Evolutionary conservation across 1,284 basidiomycete genomes (phyloP).

Genomic region (Ustilago crameri): DNA sequence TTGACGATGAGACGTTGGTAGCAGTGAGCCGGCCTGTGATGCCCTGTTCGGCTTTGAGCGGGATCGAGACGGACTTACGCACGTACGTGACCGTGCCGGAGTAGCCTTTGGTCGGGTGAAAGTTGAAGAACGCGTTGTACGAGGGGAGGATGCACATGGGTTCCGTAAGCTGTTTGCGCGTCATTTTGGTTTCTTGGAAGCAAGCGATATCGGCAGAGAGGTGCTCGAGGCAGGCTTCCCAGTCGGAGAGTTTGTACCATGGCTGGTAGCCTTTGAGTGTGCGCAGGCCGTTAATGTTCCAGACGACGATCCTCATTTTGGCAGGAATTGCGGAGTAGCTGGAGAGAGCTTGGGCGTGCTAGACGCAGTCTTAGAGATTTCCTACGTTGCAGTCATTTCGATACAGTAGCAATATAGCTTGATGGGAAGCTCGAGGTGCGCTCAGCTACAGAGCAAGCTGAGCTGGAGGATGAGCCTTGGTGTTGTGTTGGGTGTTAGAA

Average conservation of each 20-base stretch:
- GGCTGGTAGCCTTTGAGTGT: conserved; percentile 65
- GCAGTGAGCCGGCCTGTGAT: conserved; percentile 53
- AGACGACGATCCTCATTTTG: conserved; percentile 58
- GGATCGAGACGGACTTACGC: conserved; percentile 53
- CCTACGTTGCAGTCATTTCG: neutral
- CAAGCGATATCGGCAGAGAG: conserved; percentile 63
- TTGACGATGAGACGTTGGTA: conserved; percentile 20
- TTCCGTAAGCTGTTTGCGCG: conserved; percentile 60
- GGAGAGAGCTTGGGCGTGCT: neutral
- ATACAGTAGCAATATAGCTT: too few relatives aligned
- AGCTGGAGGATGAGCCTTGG: too few relatives aligned
- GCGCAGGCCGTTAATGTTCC: conserved; percentile 67
- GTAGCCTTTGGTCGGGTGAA: conserved; percentile 64
- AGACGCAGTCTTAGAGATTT: neutral
- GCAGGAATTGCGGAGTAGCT: too few relatives aligned
- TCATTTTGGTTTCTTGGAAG: conserved; percentile 67
- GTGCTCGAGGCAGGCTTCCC: conserved; percentile 62
- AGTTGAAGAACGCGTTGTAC: conserved; percentile 63
- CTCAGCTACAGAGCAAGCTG: too few relatives aligned
- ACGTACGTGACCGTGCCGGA: conserved; percentile 62
- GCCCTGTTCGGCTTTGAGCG: conserved; percentile 56
- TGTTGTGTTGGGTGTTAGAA: too few relatives aligned
- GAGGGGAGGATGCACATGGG: conserved; percentile 59
- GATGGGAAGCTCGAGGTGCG: too few relatives aligned
- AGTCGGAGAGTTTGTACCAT: conserved; percentile 60